Evolutionary conservation across 192 early-diverging fungal species (phyloP), one percentile per base, ranked within the genome.

Genomic region (Backusella circina): DNA sequence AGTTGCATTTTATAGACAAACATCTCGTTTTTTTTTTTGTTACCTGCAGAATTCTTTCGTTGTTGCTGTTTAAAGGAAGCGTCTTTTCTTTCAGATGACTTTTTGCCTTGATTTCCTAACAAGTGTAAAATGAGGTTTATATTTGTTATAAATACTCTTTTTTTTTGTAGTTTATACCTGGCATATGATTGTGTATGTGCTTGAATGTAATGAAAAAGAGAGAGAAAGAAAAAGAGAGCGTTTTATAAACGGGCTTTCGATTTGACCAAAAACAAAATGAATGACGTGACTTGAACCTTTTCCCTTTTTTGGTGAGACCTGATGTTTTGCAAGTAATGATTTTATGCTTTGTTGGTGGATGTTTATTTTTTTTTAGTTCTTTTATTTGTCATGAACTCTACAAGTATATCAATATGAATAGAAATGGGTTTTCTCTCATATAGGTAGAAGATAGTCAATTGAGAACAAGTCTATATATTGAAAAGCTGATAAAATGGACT

Each of bases 31-130:
- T n/a, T n/a, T n/a, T n/a, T 39, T 7, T 44, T 28, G 26, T 37
- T 70, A 70, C 68, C 68, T 38, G 68, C 68, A 30, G 68, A 70
- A 44, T 70, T 70, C 68, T 70, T 70, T 44, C 68, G 51, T 37
- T 70, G 68, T 30, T 70, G 68, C 36, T 70, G 39, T 3, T 70
- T 47, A 38, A 5, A 70, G 5, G 33, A 16, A 26, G 37, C 8
- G 3, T 70, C 68, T 30, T 70, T 70, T 30, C 38, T 70, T 44
- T 70, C 68, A 30, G 26, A 26, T 16, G 68, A 39, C 68, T 70
- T 70, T 44, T 70, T 70, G 38, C 23, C 7, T 30, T 70, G 68
- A 26, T 70, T 70, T 41, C 68, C 68, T 70, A 44, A 16, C 44
- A 23, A 12, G 21, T 12, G 38, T 7, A 10, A 0, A 36, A 36